Evolutionary conservation across 192 early-diverging fungal species (phyloP), one percentile per base, ranked within the genome.

Genomic region (Podila horticola): DNA sequence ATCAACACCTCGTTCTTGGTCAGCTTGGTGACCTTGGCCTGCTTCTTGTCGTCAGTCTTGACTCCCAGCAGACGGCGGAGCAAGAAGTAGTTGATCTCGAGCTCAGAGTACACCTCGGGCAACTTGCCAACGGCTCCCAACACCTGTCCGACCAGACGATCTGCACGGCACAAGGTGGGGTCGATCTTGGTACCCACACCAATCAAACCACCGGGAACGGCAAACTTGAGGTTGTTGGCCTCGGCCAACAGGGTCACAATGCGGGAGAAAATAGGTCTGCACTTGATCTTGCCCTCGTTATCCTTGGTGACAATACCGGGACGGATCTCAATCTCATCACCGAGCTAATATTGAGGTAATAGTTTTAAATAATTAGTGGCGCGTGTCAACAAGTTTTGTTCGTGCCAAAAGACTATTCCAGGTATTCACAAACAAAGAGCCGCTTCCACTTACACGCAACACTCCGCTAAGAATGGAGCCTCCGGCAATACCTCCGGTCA

Each of bases 151-250:
- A 98, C 94, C 58, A 99, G 90, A 84, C 96, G 93, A 88, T 99
- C 98, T 45, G 92, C 94, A 85, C 97, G 94, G 87, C 96, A 97
- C 36, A 99, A 87, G 7, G 95, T 96, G 8, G 98, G 98, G 71
- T 99, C 98, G 73, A 99, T 91, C 72, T 92, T 86, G 17, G 98
- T 99, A 65, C 98, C 97, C 50, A 99, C 97, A 91, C 92, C 90
- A 81, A 99, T 99, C 55, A 99, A 90, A 67, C 98, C 98, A 68
- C 98, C 98, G n/a, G 98, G 97, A 66, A 99, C 97, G 34, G 98
- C 98, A 87, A 98, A 99, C 87, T 97, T 88, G 26, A 99, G 87
- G 64, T 91, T 86, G 84, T 99, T 99, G 50, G 79, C 72, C 84
- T 99, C 97, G 31, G 98, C 93, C 71, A 92, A 87, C 29, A 99